phyloP scores from a whole-genome alignment of 345 rosid species.

The Passiflora organensis region DNA sequence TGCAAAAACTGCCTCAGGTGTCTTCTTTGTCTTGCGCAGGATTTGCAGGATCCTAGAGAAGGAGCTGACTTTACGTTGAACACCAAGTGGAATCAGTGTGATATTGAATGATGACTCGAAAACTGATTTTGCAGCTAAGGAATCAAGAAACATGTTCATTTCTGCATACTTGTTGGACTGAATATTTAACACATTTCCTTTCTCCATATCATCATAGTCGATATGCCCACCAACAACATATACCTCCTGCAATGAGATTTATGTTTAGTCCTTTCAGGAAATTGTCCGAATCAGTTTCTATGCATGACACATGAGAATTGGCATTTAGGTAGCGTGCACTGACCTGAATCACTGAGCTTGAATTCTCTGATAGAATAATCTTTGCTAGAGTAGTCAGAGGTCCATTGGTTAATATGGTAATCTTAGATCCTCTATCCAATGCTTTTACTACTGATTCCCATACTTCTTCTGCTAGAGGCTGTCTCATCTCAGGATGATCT shows the following conservation, averaged over 20 bases:
- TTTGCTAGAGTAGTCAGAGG: conserved; percentile 77
- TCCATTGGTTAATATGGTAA: conserved; percentile 72
- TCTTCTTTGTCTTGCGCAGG: conserved; percentile 27
- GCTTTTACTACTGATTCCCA: conserved; percentile 48
- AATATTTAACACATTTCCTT: conserved; percentile 51
- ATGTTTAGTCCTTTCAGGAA: not conserved
- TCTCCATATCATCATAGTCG: conserved; percentile 23
- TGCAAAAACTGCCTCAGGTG: conserved; percentile 57
- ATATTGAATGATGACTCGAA: conserved; percentile 53
- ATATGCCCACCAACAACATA: conserved; percentile 82
- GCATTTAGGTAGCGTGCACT: not conserved
- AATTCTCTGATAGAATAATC: conserved; percentile 38
- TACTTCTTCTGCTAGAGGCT: conserved; percentile 64
- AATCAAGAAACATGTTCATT: conserved; percentile 86
- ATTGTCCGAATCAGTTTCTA: not conserved
- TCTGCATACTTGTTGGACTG: conserved; percentile 57
- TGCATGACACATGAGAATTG: not conserved
- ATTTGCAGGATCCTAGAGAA: conserved; percentile 32
- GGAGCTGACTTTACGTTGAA: conserved; percentile 48
- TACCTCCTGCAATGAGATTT: conserved; percentile 48
- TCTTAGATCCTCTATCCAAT: conserved; percentile 39
- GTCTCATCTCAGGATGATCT: conserved; percentile 62
- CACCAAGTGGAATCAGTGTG: conserved; percentile 63
- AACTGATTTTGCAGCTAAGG: conserved; percentile 70
- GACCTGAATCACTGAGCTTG: conserved; percentile 54